Evolutionary conservation across 352 stramenopile genomes (phyloP).

Genomic region (Chrysophaeum taylorii): DNA sequence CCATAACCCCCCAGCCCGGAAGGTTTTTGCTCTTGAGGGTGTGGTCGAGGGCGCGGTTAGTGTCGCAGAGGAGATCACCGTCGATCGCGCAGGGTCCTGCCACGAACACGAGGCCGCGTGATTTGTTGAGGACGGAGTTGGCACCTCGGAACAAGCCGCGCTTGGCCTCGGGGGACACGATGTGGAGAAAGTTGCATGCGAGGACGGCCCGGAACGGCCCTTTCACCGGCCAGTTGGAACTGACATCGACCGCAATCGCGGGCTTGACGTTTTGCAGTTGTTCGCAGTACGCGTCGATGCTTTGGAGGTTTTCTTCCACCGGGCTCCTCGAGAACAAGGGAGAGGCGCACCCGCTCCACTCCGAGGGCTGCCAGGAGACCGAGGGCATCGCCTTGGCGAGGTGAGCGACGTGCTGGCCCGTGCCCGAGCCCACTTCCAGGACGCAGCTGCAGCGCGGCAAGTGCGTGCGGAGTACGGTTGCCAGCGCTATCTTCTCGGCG

Average conservation of each 20-base stretch:
- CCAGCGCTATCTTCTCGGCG: too few species aligned
- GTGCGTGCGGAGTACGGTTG: too few species aligned
- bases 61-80: too few species aligned
- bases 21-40: too few species aligned
- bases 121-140: too few species aligned
- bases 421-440: not conserved
- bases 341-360: not conserved
- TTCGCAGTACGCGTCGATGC: not conserved
- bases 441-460: too few species aligned
- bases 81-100: too few species aligned
- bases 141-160: not conserved
- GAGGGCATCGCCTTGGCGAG: not conserved
- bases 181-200: not conserved
- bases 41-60: too few species aligned
- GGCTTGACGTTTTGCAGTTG: not conserved
- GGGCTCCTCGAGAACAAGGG: too few species aligned
- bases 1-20: too few species aligned
- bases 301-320: not conserved
- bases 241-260: not conserved
- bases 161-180: not conserved
- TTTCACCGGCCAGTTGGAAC: not conserved
- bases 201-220: not conserved
- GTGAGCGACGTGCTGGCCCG: not conserved
- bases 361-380: not conserved
- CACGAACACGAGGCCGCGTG: too few species aligned